A percentile compares a stretch with the other conserved stretches of the same genome.
Conservation (phyloP, 108 stramenopile genomes). For the Skeletonema grethae region DNA sequence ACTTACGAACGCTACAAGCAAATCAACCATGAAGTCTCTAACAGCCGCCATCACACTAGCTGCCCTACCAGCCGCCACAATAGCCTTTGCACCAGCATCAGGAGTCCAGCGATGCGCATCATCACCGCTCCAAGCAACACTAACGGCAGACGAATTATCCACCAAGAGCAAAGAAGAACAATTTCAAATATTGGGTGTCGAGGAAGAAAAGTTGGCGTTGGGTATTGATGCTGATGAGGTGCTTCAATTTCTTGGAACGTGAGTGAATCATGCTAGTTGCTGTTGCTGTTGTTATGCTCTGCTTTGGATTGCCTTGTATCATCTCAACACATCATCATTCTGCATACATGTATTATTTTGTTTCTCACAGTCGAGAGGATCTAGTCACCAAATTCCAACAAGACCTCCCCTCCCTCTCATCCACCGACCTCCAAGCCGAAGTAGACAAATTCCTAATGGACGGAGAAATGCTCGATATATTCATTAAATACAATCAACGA, state of each 20-base stretch:
- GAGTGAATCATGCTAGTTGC: constrained; percentile 32
- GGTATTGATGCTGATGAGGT: constrained; percentile 76
- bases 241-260: constrained; percentile 80
- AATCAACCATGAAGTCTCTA: background rate
- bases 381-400: constrained; percentile 63
- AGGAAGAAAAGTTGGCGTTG: constrained; percentile 67
- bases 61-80: background rate
- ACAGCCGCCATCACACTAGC: constrained; percentile 5
- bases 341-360: background rate
- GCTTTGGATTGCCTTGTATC: background rate
- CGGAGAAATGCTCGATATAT: constrained; percentile 74
- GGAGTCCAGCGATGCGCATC: background rate
- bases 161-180: constrained; percentile 22
- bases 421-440: constrained; percentile 49
- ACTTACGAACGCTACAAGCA: background rate
- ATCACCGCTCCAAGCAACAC: constrained; percentile 13
- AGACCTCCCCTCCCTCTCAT: constrained; percentile 58
- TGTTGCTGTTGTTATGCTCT: background rate
- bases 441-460: constrained; percentile 81
- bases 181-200: constrained; percentile 33
- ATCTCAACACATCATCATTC: constrained; percentile 1
- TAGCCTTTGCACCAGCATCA: background rate
- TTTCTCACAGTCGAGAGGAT: constrained; percentile 60
- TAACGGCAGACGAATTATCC: constrained; percentile 26
- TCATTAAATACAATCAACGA: constrained; percentile 63